These are phyloP conservation scores for Drechslera avenae DNA, from an alignment of 2,329 filamentous ascomycete genomes.

Conservation along the genomic window DNA sequence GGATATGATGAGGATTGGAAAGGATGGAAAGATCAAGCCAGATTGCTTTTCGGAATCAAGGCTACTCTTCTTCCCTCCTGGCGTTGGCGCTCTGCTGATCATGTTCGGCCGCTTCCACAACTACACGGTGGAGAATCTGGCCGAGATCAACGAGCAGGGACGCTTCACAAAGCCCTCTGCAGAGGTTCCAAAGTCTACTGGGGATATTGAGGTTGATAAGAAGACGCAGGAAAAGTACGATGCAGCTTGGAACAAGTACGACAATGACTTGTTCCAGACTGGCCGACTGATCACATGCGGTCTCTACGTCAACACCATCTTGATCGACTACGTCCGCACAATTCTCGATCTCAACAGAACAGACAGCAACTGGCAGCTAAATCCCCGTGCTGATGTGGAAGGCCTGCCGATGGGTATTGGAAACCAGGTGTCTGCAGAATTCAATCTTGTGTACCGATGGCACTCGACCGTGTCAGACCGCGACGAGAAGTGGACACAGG, in stretches of 20 bases:
- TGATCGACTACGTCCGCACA: slow-evolving; percentile 60
- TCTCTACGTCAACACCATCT: slow-evolving; percentile 60
- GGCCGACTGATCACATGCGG: slow-evolving; percentile 59
- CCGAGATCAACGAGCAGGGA: slow-evolving; percentile 82
- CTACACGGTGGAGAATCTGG: slow-evolving; percentile 77
- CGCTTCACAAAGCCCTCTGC: slow-evolving; percentile 71
- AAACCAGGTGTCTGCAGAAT: slow-evolving; percentile 85
- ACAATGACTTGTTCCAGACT: slow-evolving; percentile 59
- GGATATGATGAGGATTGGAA: slow-evolving; percentile 66
- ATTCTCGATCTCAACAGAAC: slow-evolving; percentile 66
- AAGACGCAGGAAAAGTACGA: slow-evolving; percentile 32
- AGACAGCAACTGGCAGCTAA: slow-evolving; percentile 80
- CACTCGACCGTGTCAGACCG: slow-evolving; percentile 76
- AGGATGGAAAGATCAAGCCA: slow-evolving; percentile 71
- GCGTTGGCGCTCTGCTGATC: slow-evolving; percentile 69
- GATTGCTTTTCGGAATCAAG: slow-evolving; percentile 72
- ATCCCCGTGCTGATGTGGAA: slow-evolving; percentile 72
- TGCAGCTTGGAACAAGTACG: slow-evolving; percentile 44
- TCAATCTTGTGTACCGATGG: slow-evolving; percentile 88
- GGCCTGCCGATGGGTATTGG: slow-evolving; percentile 72
- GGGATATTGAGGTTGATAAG: slow-evolving; percentile 52
- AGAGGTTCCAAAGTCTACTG: slow-evolving; percentile 26
- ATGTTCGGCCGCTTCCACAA: slow-evolving; percentile 83
- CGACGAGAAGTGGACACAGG: slow-evolving; percentile 81
- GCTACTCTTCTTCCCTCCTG: slow-evolving; percentile 69